A percentile compares a stretch with the other conserved stretches of the same genome.
These are phyloP conservation scores for Trichoderma sp. DNA, from an alignment of 2,329 filamentous ascomycete genomes.

Conservation along the genomic window DNA sequence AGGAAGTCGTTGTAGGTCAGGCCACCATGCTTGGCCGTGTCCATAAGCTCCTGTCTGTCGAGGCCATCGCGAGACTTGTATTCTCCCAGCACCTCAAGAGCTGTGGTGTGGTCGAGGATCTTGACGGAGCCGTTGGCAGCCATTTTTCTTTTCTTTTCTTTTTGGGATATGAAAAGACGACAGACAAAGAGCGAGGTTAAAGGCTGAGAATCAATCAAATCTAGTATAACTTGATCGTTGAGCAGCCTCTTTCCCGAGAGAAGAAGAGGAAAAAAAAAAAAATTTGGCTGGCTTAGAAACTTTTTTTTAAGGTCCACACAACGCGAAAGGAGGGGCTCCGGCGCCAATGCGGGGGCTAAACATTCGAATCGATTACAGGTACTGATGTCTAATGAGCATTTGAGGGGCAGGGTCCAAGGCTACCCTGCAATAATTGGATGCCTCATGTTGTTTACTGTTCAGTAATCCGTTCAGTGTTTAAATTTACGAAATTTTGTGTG, in stretches of 20 bases:
- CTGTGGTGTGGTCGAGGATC: constrained; percentile 70
- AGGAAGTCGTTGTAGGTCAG: constrained; percentile 99
- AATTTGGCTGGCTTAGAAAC: constrained; percentile 37
- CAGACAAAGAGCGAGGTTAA: constrained; percentile 39
- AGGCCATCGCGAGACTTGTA: constrained; percentile 83
- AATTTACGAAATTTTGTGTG: neutral
- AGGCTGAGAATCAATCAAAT: constrained; percentile 36
- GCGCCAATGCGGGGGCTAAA: neutral
- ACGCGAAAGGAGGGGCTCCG: constrained; percentile 17
- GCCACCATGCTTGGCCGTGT: constrained; percentile 87
- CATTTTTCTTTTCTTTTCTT: constrained; percentile 50
- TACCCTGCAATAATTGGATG: neutral
- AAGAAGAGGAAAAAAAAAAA: constrained; percentile 43
- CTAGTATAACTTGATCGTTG: constrained; percentile 34
- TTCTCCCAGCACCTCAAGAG: constrained; percentile 76
- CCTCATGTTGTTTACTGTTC: neutral
- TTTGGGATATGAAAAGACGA: constrained; percentile 18
- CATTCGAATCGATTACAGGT: neutral
- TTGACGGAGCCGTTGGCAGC: constrained; percentile 55
- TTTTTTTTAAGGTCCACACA: constrained; percentile 37
- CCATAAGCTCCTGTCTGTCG: constrained; percentile 78
- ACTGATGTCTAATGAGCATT: neutral
- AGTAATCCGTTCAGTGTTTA: neutral
- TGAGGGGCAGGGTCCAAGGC: neutral
- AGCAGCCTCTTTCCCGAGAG: constrained; percentile 54